These are phyloP conservation scores for Camelina sativa DNA, from an alignment of 345 rosid genomes.

Conservation along the genomic window DNA sequence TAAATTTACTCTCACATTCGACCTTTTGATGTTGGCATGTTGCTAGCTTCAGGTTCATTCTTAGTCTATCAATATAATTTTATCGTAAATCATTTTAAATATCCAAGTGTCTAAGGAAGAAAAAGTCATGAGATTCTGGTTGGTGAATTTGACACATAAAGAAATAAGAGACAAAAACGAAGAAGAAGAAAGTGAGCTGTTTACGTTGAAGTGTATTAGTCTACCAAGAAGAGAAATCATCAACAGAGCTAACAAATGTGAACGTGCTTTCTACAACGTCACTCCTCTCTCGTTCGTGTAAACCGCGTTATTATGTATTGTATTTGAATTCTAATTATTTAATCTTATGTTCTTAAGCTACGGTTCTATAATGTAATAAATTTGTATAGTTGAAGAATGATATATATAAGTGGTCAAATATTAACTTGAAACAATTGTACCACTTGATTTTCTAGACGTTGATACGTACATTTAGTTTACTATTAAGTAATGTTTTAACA, in stretches of 20 bases:
- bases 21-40: constrained; percentile 9
- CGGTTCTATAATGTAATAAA: background rate
- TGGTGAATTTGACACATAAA: constrained; percentile 2
- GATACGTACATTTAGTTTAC: background rate
- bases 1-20: background rate
- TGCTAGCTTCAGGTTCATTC: background rate
- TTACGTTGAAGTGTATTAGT: background rate
- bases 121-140: constrained; percentile 36
- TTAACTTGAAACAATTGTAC: constrained; percentile 6
- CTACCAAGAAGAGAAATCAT: constrained; percentile 11
- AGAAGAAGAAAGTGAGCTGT: constrained; percentile 34
- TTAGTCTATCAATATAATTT: background rate
- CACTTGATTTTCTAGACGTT: constrained; percentile 15
- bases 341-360: background rate
- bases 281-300: background rate
- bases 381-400: constrained; percentile 8
- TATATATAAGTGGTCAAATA: constrained; percentile 31
- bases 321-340: constrained; percentile 21
- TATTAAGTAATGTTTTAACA: no score
- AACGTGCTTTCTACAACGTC: constrained; percentile 46
- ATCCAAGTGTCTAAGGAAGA: constrained; percentile 6
- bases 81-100: background rate
- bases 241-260: constrained; percentile 19
- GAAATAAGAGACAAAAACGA: background rate
- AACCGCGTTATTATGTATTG: constrained; percentile 30